Base-by-base conservation (phyloP, 2,329 filamentous ascomycete species). In the Trichoderma cornu-damae region DNA sequence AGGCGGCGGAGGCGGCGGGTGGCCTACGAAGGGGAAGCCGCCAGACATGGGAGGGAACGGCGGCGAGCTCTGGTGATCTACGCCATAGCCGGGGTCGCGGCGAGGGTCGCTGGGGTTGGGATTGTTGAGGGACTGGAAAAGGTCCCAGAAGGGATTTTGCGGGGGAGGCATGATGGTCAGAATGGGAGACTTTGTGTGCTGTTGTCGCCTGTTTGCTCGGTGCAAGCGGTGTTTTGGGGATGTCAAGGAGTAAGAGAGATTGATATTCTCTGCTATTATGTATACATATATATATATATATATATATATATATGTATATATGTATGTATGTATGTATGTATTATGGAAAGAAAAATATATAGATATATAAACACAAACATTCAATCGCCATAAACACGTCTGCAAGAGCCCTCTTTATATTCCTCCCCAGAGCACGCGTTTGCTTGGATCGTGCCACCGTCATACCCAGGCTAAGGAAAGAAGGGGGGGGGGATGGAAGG, bases 11-110 rank as follows among this genome's bases (percentile, higher is more conserved):
- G 20, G 26, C 6, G 30, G 47, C 6, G 48, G 48, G 4, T 38
- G 20, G 14, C 47, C 59, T 58, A 56, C 63, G 58, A 73, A 74
- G 26, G 73, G 70, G 53, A 74, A 74, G 22, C 70, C 70, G 1
- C 65, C 57, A 35, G 66, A 65, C 53, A 68, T 67, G 52, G 51
- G 59, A 43, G 61, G 59, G 43, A 64, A 61, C 56, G 61, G 62
- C 28, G 65, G 57, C 3, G 46, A 2, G 32, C 63, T 64, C 35
- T 67, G 63, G 60, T 74, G 72, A 58, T 76, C 75, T 55, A 75
- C 70, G 46, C 74, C 73, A 16, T 66, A 66, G 40, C 74, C 72
- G 34, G 68, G 53, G 40, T 57, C 56, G 37, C 65, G 63, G 40
- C 63, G 66, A 20, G 69, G 68, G 9, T 22, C 12, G 14, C 28